A percentile compares a stretch with the other conserved stretches of the same genome.
These are phyloP conservation scores for Pelargonium citronellum DNA, from an alignment of 441 rosid genomes.

Conservation along the genomic window DNA sequence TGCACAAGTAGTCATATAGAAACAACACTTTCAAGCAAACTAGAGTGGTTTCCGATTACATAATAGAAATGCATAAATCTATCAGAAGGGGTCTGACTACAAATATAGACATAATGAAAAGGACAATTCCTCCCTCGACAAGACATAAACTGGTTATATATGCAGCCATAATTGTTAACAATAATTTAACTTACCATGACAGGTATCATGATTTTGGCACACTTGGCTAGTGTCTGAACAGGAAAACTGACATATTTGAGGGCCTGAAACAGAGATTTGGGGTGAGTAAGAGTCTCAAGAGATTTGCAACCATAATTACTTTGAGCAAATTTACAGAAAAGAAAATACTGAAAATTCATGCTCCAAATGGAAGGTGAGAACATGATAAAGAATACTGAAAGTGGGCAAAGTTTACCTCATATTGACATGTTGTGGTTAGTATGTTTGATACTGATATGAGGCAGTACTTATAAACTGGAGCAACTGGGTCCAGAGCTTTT, in stretches of 20 bases:
- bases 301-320: background rate
- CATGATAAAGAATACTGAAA: background rate
- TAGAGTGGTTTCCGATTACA: background rate
- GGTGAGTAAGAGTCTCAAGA: background rate
- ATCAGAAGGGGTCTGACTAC: background rate
- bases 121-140: background rate
- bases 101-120: background rate
- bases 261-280: slow-evolving; percentile 40
- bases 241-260: slow-evolving; percentile 92
- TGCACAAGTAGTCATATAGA: background rate
- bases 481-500: slow-evolving; percentile 80
- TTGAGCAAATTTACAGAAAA: background rate
- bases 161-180: background rate
- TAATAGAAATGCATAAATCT: background rate
- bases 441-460: slow-evolving; percentile 75
- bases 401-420: slow-evolving; percentile 51
- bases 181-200: slow-evolving; percentile 60
- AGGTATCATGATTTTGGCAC: slow-evolving; percentile 96
- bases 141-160: background rate
- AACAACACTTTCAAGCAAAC: slow-evolving; percentile 3
- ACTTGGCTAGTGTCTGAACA: slow-evolving; percentile 82
- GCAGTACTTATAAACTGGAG: slow-evolving; percentile 83
- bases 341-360: background rate
- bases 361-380: background rate
- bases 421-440: slow-evolving; percentile 89